Evolutionary conservation across 495 filamentous ascomycete species (phyloP).

Genomic region (Aspergillus biplanus): DNA sequence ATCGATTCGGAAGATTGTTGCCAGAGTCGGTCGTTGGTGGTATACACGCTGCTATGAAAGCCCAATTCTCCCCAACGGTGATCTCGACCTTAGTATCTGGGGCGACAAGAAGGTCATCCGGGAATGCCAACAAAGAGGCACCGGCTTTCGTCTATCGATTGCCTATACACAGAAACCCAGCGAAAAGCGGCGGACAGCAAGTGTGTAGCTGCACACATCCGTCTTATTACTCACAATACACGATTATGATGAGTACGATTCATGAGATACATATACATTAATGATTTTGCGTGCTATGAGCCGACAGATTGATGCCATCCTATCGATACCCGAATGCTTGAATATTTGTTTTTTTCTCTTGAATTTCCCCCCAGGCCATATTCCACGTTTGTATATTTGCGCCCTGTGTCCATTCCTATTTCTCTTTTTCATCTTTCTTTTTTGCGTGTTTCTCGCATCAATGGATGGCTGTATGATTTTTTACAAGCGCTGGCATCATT

Average conservation of each 20-base stretch:
- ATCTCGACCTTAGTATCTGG: conserved; percentile 72
- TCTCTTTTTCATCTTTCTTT: not conserved
- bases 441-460: conserved; percentile 5
- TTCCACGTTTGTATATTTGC: too few relatives aligned
- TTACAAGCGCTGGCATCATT: not conserved
- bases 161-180: conserved; percentile 86
- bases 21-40: conserved; percentile 95
- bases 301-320: not conserved
- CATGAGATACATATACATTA: conserved; percentile 17
- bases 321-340: not conserved
- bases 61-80: conserved; percentile 56
- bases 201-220: conserved; percentile 34
- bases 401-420: not conserved
- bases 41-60: conserved; percentile 90
- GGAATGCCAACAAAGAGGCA: conserved; percentile 85
- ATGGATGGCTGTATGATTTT: conserved; percentile 18
- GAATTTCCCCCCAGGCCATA: too few relatives aligned
- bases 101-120: conserved; percentile 71
- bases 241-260: conserved; percentile 21
- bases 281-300: conserved; percentile 1
- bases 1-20: conserved; percentile 87
- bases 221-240: conserved; percentile 3
- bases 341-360: not conserved
- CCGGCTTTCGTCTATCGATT: conserved; percentile 87
- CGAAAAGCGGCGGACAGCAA: conserved; percentile 61